Percentiles rank a stretch among this genome's conserved stretches.
phyloP scores from a whole-genome alignment of 108 stramenopile species.

The Cylindrotheca fusiformis region DNA sequence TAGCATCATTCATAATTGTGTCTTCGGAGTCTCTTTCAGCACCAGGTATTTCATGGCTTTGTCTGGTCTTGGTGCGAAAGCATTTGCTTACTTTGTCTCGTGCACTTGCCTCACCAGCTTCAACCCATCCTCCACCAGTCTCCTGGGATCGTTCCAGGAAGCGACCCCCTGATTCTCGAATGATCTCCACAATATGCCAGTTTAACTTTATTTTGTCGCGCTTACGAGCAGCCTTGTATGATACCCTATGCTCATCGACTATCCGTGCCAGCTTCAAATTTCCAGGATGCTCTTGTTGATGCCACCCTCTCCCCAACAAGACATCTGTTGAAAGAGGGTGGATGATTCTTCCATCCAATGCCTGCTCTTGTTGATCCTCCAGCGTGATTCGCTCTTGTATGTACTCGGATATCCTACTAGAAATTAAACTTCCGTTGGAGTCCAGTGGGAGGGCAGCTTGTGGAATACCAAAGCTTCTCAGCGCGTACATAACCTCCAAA shows the following conservation, averaged over 20 bases:
- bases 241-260: conserved; percentile 3
- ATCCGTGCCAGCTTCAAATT: conserved; percentile 10
- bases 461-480: conserved; percentile 25
- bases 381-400: background rate
- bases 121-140: background rate
- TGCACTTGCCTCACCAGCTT: background rate
- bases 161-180: conserved; percentile 3
- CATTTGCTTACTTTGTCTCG: background rate
- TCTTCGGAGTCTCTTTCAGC: too few species aligned
- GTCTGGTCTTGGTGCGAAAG: background rate
- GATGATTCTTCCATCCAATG: conserved; percentile 1
- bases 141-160: background rate
- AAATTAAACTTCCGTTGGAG: conserved; percentile 1
- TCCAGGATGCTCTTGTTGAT: conserved; percentile 19
- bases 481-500: conserved; percentile 14
- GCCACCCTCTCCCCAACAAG: conserved; percentile 25
- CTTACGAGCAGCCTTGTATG: conserved; percentile 7
- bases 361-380: background rate
- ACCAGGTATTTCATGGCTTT: too few species aligned
- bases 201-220: conserved; percentile 1
- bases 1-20: too few species aligned
- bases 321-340: conserved; percentile 23
- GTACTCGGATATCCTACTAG: background rate
- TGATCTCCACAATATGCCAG: background rate
- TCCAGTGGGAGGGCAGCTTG: conserved; percentile 10